Base-by-base conservation (phyloP, 164 flowering plant species). In the Akebia trifoliata region DNA sequence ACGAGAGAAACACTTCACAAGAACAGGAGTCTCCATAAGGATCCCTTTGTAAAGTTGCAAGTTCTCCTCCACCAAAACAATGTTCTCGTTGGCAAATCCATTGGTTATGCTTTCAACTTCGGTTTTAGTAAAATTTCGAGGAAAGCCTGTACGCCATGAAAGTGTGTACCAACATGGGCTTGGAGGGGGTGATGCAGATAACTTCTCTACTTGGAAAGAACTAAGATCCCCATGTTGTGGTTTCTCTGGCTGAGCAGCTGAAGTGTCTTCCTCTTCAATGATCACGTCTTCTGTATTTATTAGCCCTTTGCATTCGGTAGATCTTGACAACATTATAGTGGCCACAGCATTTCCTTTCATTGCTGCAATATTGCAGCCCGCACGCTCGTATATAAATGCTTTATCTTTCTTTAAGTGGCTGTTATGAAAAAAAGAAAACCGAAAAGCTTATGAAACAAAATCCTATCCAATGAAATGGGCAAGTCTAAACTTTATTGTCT, bases 351-450 rank as follows among this genome's bases (percentile, higher is more conserved):
- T 71, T 56, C 55, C 54, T 49, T 74, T 78, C 72, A 76, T 67
- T 29, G 64, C 72, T 20, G 80, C 83, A 39, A 79, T 37, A 55
- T 76, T 70, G 76, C 83, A 79, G 56, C 65, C 62, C 15, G 69
- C 76, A 20, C 62, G 78, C 36, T 54, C 68, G 20, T 61, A 62
- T 65, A 79, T 74, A 46, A 36, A 67, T 14, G 24, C 44, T 38
- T 64, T 67, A 38, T 70, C 66, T 55, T 70, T 79, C 76, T 69
- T 79, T 47, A 76, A 69, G 58, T 64, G 64, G 36, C 80, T 76
- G 78, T 8, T 22, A 44, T 44, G 11, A 6, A 34, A 56, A 60
- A 55, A 2, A 22, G 15, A 29, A 37, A 3, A 14, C 34, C 9
- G 15, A 12, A 11, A 26, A 48, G 6, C n/a, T n/a, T n/a, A n/a